Evolutionary conservation across 2,329 filamentous ascomycete genomes (phyloP), one percentile per base, ranked within the genome.

Genomic region (Aspergillus piperis): DNA sequence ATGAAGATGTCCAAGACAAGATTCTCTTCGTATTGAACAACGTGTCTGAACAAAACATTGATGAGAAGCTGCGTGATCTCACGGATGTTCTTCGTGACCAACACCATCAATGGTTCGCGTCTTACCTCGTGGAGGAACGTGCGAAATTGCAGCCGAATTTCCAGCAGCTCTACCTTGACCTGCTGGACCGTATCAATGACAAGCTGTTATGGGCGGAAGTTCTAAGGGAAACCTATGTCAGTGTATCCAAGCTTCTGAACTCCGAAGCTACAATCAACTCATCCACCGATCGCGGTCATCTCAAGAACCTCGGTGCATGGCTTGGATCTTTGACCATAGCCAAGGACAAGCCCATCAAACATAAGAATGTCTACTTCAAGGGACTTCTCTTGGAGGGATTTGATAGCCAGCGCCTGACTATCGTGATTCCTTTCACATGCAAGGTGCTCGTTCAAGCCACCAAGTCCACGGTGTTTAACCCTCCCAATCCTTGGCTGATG

Each of bases 141-240:
- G 96, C 94, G 32, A 98, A 97, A 77, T 89, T 96, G 82, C 94
- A 99, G 73, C 93, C 94, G 5, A 99, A 99, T 75, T 98, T 96
- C 71, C 95, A 99, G 68, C 85, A 90, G 61, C 86, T 99, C 21
- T 99, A 99, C 73, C 84, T 98, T 53, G 91, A 96, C 68, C 85
- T 99, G 54, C 85, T 99, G 62, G 89, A 89, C 58, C 85, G 92
- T 36, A 91, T 98, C 67, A 86, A 91, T 66, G 88, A 95, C 73
- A 90, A 86, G 71, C 78, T 84, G 8, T 81, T 99, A 1, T 96
- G 92, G 90, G 83, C 87, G 2, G 92, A 98, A 73, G 89, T 98
- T n/a, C 81, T 98, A 32, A 86, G 94, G 51, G 93, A 98, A 78
- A 98, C 95, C 0, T 98, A 95, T 70, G 85, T 90, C 66, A 94